Base-by-base conservation (phyloP, 73 alveolate species). In the Stentor roeselii region DNA sequence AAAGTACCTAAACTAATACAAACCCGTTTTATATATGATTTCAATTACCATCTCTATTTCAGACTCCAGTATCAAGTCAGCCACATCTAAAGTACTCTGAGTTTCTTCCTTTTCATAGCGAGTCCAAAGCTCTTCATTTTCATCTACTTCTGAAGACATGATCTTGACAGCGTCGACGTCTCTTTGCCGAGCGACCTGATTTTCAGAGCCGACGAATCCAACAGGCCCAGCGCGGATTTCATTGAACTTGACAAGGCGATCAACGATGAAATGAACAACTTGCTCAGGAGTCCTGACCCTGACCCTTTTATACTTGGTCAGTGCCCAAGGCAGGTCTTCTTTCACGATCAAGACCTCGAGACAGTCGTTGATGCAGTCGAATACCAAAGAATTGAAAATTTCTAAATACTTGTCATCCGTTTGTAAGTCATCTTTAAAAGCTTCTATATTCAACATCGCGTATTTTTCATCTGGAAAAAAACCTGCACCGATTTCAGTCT, bases 321-420 rank as follows among this genome's bases (percentile, higher is more conserved):
- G 6, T 50, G 67, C 67, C 67, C 67, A 50, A 11, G 67, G 67
- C 21, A 50, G 67, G 6, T 50, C 67, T 50, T 50, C 67, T 50
- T 50, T 50, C 6, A 6, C 6, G 30, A 50, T 50, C 21, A 21
- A 11, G 6, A 11, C 21, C 67, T 50, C 67, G 6, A 50, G 6
- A 50, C 6, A 6, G 6, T 50, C 67, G 21, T 50, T 50, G 6
- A 50, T 50, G 67, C 67, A 11, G 21, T 50, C 67, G 21, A 50
- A 50, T 11, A 50, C 67, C 67, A 50, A 11, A 50, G 67, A 11
- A 21, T 50, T 50, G 21, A 50, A 50, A 11, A 50, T 50, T 50
- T 50, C 30, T 21, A 50, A 6, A 50, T 50, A 50, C 67, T 50
- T 50, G 21, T 21, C 21, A 11, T 50, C 30, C 30, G 6, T 6